phyloP scores from a whole-genome alignment of 805 yeast species.

The Lipomyces spencermartinsiae region DNA sequence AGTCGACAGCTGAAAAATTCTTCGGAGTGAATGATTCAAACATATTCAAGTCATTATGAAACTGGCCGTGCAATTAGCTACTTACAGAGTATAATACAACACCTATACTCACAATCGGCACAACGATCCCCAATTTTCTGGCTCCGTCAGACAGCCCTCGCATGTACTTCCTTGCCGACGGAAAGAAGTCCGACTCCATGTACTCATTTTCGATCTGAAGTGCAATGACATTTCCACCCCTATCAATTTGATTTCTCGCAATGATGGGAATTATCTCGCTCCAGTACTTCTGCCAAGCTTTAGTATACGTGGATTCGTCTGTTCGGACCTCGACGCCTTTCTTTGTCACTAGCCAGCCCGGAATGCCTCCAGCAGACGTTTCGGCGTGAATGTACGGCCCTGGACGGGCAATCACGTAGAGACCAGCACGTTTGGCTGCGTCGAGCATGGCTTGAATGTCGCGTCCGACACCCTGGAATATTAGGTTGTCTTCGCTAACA shows the following conservation, averaged over 20 bases:
- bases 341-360: slow-evolving; percentile 24
- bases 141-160: slow-evolving; percentile 9
- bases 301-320: slow-evolving; percentile 13
- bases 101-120: slow-evolving; percentile 22
- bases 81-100: background rate
- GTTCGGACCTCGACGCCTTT: slow-evolving; percentile 22
- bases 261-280: slow-evolving; percentile 23
- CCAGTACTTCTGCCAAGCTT: slow-evolving; percentile 24
- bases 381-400: slow-evolving; percentile 32
- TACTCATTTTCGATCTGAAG: slow-evolving; percentile 30
- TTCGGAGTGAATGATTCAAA: slow-evolving; percentile 21
- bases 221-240: slow-evolving; percentile 28
- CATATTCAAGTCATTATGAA: slow-evolving; percentile 25
- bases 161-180: slow-evolving; percentile 21
- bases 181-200: slow-evolving; percentile 4
- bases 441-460: slow-evolving; percentile 28
- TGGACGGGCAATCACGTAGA: slow-evolving; percentile 31
- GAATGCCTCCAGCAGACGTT: slow-evolving; percentile 31
- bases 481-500: slow-evolving; percentile 12
- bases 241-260: slow-evolving; percentile 24
- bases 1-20: slow-evolving; percentile 20
- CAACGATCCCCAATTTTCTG: slow-evolving; percentile 19
- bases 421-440: slow-evolving; percentile 28
- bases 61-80: slow-evolving; percentile 18
- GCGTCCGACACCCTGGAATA: slow-evolving; percentile 23